These are phyloP conservation scores for Cladophialophora psammophila DNA, from an alignment of 2,329 filamentous ascomycete species.

Conservation along the genomic window DNA sequence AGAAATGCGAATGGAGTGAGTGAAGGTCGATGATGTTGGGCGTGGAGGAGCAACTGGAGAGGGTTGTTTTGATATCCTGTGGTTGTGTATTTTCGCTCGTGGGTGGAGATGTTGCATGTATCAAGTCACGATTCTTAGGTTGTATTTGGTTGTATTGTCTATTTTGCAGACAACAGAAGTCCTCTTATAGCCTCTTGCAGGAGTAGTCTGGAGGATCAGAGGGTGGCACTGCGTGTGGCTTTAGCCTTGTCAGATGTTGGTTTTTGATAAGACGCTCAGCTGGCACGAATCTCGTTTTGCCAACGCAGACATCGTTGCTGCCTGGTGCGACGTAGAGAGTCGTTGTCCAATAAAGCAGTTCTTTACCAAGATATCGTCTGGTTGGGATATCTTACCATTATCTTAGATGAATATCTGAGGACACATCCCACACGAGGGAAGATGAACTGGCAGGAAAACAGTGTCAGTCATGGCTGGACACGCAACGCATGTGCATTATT, in stretches of 20 bases:
- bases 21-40: background rate
- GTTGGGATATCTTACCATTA: no score
- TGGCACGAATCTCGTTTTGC: background rate
- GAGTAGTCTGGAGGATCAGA: background rate
- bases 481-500: no score
- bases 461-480: no score
- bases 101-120: background rate
- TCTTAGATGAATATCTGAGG: no score
- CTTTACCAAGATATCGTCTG: no score
- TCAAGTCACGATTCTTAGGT: background rate
- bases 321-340: background rate
- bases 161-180: background rate
- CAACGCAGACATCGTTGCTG: background rate
- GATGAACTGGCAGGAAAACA: no score
- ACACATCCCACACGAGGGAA: no score
- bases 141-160: background rate
- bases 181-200: background rate
- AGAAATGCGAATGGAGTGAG: conserved; percentile 50
- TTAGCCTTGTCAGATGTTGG: background rate
- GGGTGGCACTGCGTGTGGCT: background rate
- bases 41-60: background rate
- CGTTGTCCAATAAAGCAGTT: no score
- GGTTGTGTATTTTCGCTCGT: background rate
- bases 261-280: background rate
- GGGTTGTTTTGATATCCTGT: no score